Evolutionary conservation across 2,329 filamentous ascomycete genomes (phyloP).

Genomic region (Cladosporium sp.): DNA sequence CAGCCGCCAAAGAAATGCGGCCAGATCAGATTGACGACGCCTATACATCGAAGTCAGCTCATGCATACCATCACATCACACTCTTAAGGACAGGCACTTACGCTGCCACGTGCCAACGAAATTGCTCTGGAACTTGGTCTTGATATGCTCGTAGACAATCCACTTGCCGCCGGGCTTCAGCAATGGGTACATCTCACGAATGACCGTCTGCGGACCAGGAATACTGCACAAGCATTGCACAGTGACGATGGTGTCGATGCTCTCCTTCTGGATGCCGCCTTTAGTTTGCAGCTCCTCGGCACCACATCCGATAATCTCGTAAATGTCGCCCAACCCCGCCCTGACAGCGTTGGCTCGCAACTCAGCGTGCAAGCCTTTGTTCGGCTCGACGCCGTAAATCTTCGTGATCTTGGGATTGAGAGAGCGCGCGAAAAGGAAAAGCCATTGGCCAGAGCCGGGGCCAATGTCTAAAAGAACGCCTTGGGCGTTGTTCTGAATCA

Average conservation of each 20-base stretch:
- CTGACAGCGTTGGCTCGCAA: conserved; percentile 47
- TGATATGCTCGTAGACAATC: conserved; percentile 62
- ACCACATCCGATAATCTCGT: conserved; percentile 60
- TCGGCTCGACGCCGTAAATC: conserved; percentile 64
- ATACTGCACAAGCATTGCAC: conserved; percentile 62
- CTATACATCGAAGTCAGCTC: conserved; percentile 17
- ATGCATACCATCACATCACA: not conserved
- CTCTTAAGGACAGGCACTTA: conserved; percentile 19
- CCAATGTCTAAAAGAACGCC: conserved; percentile 61
- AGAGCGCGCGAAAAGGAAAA: conserved; percentile 45
- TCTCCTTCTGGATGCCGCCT: conserved; percentile 47
- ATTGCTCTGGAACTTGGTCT: conserved; percentile 30
- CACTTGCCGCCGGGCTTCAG: conserved; percentile 60
- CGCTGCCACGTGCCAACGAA: conserved; percentile 34
- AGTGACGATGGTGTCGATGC: conserved; percentile 57
- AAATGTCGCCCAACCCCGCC: conserved; percentile 53
- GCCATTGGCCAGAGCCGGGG: conserved; percentile 59
- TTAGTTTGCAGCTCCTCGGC: conserved; percentile 52
- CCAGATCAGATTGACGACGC: conserved; percentile 31
- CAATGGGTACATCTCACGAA: conserved; percentile 52
- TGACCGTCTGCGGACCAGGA: conserved; percentile 55
- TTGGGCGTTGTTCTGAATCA: conserved; percentile 47
- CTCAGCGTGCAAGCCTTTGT: conserved; percentile 47
- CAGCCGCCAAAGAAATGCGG: conserved; percentile 34
- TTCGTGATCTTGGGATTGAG: conserved; percentile 31